phyloP scores from a whole-genome alignment of 257 asterid species.

The Solanum verrucosum region DNA sequence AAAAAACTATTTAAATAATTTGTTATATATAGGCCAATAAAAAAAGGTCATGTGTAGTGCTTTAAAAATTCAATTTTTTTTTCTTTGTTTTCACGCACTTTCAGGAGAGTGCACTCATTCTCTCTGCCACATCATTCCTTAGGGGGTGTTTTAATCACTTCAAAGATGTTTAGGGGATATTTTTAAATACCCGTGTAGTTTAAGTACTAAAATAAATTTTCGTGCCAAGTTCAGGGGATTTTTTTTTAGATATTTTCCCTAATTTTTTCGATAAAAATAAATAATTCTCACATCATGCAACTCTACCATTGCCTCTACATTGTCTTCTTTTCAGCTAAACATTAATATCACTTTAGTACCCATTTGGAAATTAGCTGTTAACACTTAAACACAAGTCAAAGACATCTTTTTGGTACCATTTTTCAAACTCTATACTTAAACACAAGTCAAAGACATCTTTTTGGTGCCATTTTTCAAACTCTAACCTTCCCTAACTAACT shows the following conservation, averaged over 20 bases:
- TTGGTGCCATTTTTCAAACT: neutral
- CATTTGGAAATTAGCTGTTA: neutral
- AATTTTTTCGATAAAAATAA: neutral
- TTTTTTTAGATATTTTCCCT: too few species aligned
- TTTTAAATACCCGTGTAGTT: too few species aligned
- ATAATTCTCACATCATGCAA: neutral
- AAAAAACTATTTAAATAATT: too few species aligned
- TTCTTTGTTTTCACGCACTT: too few species aligned
- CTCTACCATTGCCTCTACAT: neutral
- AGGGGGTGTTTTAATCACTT: too few species aligned
- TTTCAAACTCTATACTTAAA: neutral
- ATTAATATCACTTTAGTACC: neutral
- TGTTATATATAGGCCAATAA: too few species aligned
- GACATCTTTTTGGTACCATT: neutral
- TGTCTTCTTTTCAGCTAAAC: neutral
- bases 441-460: neutral
- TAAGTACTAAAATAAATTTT: too few species aligned
- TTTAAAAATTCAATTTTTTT: too few species aligned
- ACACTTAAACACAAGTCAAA: neutral
- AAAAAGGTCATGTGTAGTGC: too few species aligned
- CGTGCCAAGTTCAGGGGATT: rapidly evolving
- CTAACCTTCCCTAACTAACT: neutral
- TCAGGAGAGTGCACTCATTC: too few species aligned
- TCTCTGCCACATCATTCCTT: too few species aligned
- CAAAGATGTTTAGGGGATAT: too few species aligned